These are phyloP conservation scores for Meyerozyma elateridarum DNA, from an alignment of 1,139 yeast genomes.

Conservation along the genomic window DNA sequence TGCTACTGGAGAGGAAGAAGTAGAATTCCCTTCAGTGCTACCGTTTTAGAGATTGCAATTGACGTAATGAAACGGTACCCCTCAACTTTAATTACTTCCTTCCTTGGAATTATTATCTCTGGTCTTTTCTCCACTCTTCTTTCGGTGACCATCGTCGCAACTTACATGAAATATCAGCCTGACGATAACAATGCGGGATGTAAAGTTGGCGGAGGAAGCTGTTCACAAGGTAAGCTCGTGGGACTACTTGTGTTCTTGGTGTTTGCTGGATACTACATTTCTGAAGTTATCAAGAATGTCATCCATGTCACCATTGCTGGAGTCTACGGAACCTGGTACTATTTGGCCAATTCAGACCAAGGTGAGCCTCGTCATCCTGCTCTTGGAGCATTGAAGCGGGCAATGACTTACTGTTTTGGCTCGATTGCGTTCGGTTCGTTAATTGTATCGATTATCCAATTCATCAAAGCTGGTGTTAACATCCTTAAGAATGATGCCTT, in stretches of 20 bases:
- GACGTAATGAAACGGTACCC: slow-evolving; percentile 73
- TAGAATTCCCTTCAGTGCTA: slow-evolving; percentile 70
- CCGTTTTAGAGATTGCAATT: slow-evolving; percentile 65
- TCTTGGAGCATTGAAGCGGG: slow-evolving; percentile 73
- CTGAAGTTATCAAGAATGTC: slow-evolving; percentile 81
- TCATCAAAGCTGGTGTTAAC: slow-evolving; percentile 47
- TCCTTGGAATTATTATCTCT: slow-evolving; percentile 60
- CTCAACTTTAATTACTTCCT: slow-evolving; percentile 59
- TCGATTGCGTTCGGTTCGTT: slow-evolving; percentile 87
- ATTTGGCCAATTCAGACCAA: slow-evolving; percentile 67
- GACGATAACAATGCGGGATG: slow-evolving; percentile 33
- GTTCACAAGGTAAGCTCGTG: slow-evolving; percentile 62
- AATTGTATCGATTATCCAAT: slow-evolving; percentile 71
- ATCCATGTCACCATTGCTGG: slow-evolving; percentile 84
- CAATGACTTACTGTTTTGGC: slow-evolving; percentile 84
- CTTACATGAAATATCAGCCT: slow-evolving; percentile 67
- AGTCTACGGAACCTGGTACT: slow-evolving; percentile 89
- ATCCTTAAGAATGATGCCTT: slow-evolving; percentile 50
- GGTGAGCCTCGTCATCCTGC: slow-evolving; percentile 84
- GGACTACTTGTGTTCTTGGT: slow-evolving; percentile 68
- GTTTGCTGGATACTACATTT: slow-evolving; percentile 80
- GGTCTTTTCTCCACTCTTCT: slow-evolving; percentile 65
- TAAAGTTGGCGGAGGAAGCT: slow-evolving; percentile 53
- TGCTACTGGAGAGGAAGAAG: slow-evolving; percentile 71
- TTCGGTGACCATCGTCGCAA: slow-evolving; percentile 63